phyloP scores from a whole-genome alignment of 345 rosid genomes.

The Citrus trifoliata region DNA sequence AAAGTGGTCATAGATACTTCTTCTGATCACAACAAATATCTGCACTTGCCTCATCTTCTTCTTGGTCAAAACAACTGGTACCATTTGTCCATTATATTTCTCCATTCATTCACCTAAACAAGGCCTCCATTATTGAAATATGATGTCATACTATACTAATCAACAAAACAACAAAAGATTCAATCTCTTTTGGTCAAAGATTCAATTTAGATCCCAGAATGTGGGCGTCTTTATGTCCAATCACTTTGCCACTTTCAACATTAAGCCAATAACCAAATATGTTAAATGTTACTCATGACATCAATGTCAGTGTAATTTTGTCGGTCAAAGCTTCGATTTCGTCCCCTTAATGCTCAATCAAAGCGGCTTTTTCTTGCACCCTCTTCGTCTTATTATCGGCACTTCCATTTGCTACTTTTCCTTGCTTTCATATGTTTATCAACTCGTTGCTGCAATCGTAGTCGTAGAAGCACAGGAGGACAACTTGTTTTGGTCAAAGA shows the following conservation, averaged over 20 bases:
- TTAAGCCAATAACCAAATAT: too few species aligned
- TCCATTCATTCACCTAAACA: neutral
- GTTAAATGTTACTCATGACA: neutral
- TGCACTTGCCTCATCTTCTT: neutral
- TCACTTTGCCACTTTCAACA: neutral
- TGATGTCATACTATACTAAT: neutral
- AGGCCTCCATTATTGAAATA: neutral
- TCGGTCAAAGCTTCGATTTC: neutral
- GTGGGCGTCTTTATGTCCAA: neutral
- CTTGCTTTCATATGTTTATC: neutral
- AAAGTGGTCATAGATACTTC: neutral
- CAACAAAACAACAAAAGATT: neutral
- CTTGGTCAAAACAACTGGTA: too few species aligned
- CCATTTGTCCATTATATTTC: neutral
- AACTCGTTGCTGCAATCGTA: neutral
- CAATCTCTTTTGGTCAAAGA: slow-evolving; percentile 7
- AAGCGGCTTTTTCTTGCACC: neutral
- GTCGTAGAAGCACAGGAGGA: neutral
- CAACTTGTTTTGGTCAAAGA: neutral
- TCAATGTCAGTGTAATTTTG: neutral
- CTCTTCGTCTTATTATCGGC: neutral
- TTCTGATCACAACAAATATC: neutral
- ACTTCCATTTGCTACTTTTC: neutral
- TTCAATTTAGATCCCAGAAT: slow-evolving; percentile 4
- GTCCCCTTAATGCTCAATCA: neutral